Evolutionary conservation across 2,329 filamentous ascomycete genomes (phyloP), one percentile per base, ranked within the genome.

Genomic region (Diaporthe capsici): DNA sequence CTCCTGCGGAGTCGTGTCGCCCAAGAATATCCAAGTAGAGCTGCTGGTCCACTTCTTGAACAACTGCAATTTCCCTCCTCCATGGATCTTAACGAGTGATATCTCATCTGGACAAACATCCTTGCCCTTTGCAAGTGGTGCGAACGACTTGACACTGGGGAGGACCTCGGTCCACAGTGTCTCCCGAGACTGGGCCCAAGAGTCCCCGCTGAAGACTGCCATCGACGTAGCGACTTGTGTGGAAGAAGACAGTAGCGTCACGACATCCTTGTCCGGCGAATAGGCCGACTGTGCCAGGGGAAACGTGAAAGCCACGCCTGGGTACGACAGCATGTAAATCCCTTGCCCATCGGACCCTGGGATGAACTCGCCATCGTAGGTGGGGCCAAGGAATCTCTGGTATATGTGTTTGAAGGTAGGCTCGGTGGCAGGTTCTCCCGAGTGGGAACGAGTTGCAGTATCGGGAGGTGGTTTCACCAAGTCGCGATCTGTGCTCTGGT

Each of bases 301-400:
- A 79, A 99, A 99, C 51, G 94, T 96, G 82, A 98, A 98, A 0
- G 96, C 95, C 42, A 99, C 92, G 0, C 97, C 97, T 0, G 96
- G 96, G 84, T 98, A 99, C 2, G 96, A 98, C 47, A 99, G 87
- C 47, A 98, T 92, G 82, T 98, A 99, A 31, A 92, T 94, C 22
- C 88, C 87, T 15, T 88, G 87, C 4, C 86, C 87, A 1, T 86
- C 81, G 9, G 84, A 83, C 0, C 94, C 91, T 12, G 93, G 90
- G 51, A 98, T 89, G 81, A 96, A 99, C 86, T 99, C 97, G 78
- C 97, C 97, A 1, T 94, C 94, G 82, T 98, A 98, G 0, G 96
- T 97, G 25, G 96, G 96, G 0, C 97, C 97, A 78, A 99, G 92
- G n/a, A 98, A 88, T 72, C 94, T 92, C 80, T 98, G 95, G 83